Conservation (phyloP, 768 basidiomycete genomes). For the Suillus discolor region DNA sequence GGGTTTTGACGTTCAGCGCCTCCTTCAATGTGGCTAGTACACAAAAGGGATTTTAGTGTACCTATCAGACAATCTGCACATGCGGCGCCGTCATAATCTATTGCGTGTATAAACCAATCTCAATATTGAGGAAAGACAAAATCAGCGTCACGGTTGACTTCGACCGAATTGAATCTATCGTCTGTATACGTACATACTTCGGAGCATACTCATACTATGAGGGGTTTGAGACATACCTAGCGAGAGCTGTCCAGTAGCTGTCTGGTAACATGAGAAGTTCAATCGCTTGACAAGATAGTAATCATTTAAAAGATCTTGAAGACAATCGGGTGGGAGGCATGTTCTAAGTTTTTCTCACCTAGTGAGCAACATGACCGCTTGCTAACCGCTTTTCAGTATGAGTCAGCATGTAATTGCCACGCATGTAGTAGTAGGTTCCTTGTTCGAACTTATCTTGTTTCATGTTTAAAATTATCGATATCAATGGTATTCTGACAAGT, state of each 20-base stretch:
- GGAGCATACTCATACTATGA: too few species aligned
- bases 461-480: constrained; percentile 3
- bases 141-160: background rate
- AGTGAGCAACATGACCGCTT: background rate
- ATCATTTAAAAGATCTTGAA: background rate
- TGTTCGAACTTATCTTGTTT: background rate
- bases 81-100: too few species aligned
- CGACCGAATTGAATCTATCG: background rate
- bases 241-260: background rate
- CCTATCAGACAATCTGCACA: too few species aligned
- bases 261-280: background rate
- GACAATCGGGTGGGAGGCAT: background rate
- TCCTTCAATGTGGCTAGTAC: background rate
- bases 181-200: too few species aligned
- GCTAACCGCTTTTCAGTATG: background rate
- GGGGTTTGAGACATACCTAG: background rate
- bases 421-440: background rate
- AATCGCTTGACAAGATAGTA: background rate
- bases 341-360: background rate
- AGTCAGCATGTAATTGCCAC: background rate
- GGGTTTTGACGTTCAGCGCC: background rate
- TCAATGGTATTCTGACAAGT: background rate
- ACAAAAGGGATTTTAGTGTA: background rate
- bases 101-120: too few species aligned
- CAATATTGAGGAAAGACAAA: background rate